Base-by-base conservation (phyloP, 2,329 filamentous ascomycete species). In the Calonectria pauciramosa region DNA sequence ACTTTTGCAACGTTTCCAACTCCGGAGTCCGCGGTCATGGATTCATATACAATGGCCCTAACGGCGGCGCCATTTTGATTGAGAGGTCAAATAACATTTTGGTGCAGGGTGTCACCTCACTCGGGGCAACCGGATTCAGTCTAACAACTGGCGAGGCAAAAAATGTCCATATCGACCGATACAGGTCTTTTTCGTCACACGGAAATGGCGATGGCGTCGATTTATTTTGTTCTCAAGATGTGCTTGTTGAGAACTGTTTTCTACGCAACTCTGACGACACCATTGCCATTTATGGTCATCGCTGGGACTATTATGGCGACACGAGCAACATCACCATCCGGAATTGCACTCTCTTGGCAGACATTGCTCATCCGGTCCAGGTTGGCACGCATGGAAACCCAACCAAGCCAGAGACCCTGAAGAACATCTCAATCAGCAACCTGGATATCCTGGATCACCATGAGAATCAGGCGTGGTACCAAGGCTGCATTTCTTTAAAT, bases 361-460 rank as follows among this genome's bases (percentile, higher is more conserved):
- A 85, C 41, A 75, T 83, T 60, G 83, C 83, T 0, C 84, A 85
- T 63, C 80, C 84, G 0, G 82, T 85, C 49, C 82, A 85, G 5
- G 82, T 85, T 14, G 84, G 84, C 1, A 85, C 83, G 14, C 84
- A 85, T 56, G 84, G 84, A 2, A 84, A 85, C 52, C 77, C 83
- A 0, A 78, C 71, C 10, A 76, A 76, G 11, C 83, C 84, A 0
- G 84, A 86, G 77, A 84, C 79, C 0, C 80, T 83, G 51, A 75
- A 76, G 23, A 78, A 77, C 30, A 74, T 85, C 7, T 72, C 56
- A 0, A 80, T 86, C 68, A 76, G 75, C n/a, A 83, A 85, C 16
- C 80, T 85, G 44, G 84, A 86, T 73, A 82, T 86, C 60, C 74
- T 85, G 2, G 84, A 86, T 51, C 84, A 86, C 38, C 72, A 78